Conservation (phyloP, 1,284 basidiomycete species). For the Neolentinus lepideus region DNA sequence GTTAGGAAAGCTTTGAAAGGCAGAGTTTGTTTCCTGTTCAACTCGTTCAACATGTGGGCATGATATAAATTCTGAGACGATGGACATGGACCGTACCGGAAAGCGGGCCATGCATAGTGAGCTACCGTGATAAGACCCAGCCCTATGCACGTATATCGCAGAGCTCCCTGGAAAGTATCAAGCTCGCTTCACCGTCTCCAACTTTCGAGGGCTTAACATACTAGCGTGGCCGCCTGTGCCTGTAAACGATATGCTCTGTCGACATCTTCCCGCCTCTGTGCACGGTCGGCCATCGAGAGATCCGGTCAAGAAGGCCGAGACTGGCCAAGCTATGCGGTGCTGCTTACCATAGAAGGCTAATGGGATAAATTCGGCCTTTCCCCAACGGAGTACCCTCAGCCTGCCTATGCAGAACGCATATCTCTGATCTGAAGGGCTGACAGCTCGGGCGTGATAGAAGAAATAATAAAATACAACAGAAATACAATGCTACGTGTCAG, state of each 20-base stretch:
- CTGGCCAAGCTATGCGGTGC: too few species aligned
- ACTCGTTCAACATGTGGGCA: neutral
- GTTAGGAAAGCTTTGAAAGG: slow-evolving; percentile 76
- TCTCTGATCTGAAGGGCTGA: too few species aligned
- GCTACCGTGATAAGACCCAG: slow-evolving; percentile 53
- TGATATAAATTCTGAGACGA: too few species aligned
- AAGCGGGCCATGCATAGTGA: slow-evolving; percentile 74
- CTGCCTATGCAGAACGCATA: too few species aligned
- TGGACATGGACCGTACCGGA: slow-evolving; percentile 43
- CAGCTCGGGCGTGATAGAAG: too few species aligned
- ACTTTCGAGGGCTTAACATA: slow-evolving; percentile 14
- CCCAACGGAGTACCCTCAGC: too few species aligned
- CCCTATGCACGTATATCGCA: slow-evolving; percentile 46
- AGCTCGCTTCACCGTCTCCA: neutral
- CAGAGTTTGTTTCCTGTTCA: slow-evolving; percentile 64
- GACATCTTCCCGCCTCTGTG: slow-evolving; percentile 33
- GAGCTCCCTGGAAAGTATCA: slow-evolving; percentile 43
- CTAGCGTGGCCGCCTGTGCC: slow-evolving; percentile 42
- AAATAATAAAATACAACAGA: too few species aligned
- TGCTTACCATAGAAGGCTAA: neutral
- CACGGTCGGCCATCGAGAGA: neutral
- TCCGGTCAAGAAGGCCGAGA: neutral
- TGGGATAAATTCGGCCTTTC: too few species aligned
- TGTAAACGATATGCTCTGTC: slow-evolving; percentile 50
- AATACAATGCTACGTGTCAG: too few species aligned